These are phyloP conservation scores for Lentinus tigrinus DNA, from an alignment of 768 basidiomycete genomes.

Conservation along the genomic window DNA sequence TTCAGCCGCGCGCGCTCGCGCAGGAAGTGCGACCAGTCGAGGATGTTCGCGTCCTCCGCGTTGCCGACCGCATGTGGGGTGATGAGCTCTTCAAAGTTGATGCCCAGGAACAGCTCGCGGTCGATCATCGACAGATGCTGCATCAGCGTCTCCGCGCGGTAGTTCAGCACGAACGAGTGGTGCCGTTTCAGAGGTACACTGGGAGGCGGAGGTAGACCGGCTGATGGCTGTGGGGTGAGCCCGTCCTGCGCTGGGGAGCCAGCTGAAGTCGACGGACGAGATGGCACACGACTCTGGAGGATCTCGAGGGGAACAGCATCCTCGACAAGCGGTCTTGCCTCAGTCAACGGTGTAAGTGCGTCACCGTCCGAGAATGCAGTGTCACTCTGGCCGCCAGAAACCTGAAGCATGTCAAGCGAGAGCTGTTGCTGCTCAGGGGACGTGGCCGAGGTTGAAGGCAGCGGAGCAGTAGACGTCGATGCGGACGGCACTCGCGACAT, in stretches of 20 bases:
- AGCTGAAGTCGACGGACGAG: slow-evolving; percentile 34
- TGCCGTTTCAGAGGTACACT: slow-evolving; percentile 37
- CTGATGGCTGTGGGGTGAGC: slow-evolving; percentile 5
- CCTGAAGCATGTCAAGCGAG: slow-evolving; percentile 8
- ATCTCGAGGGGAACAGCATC: slow-evolving; percentile 70
- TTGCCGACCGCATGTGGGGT: slow-evolving; percentile 66
- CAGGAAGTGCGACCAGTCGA: slow-evolving; percentile 83
- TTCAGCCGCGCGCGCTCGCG: slow-evolving; percentile 73
- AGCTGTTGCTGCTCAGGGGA: slow-evolving; percentile 24
- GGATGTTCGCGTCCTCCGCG: slow-evolving; percentile 59
- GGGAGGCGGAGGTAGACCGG: slow-evolving; percentile 4
- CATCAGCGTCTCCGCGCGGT: slow-evolving; percentile 61
- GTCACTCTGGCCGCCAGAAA: slow-evolving; percentile 24
- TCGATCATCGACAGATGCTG: slow-evolving; percentile 88
- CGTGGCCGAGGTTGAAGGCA: slow-evolving; percentile 9
- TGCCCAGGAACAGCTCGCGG: slow-evolving; percentile 77
- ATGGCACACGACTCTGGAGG: slow-evolving; percentile 54
- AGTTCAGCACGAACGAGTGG: slow-evolving; percentile 70
- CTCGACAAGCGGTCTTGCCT: slow-evolving; percentile 52
- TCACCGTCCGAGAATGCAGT: slow-evolving; percentile 18
- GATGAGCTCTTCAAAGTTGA: slow-evolving; percentile 89
- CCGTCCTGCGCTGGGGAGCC: slow-evolving; percentile 26
- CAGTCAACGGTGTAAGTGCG: slow-evolving; percentile 23
- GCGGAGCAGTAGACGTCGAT: not conserved
- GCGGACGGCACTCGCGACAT: slow-evolving; percentile 2